A percentile compares a stretch with the other conserved stretches of the same genome.
These are phyloP conservation scores for Schwanniomyces polymorphus DNA, from an alignment of 805 yeast species.

Conservation along the genomic window DNA sequence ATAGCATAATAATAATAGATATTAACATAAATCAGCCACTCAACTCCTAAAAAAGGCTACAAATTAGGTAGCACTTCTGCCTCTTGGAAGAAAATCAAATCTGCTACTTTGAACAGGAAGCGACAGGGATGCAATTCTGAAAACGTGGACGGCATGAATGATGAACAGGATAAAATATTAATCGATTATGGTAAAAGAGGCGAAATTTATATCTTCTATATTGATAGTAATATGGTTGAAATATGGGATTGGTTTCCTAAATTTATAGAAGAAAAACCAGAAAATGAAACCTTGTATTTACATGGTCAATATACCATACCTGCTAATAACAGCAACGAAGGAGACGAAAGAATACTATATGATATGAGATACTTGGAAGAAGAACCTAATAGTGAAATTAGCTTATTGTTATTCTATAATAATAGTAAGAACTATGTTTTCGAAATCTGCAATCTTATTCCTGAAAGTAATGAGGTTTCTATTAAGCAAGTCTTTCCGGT, in stretches of 20 bases:
- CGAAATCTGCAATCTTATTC: constrained; percentile 3
- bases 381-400: constrained; percentile 6
- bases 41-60: constrained; percentile 35
- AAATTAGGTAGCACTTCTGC: constrained; percentile 41
- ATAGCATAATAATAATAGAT: neutral
- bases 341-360: constrained; percentile 5
- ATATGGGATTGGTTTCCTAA: constrained; percentile 35
- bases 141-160: constrained; percentile 1
- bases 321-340: neutral
- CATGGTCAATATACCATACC: constrained; percentile 12
- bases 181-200: constrained; percentile 32
- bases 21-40: constrained; percentile 10
- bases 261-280: constrained; percentile 10
- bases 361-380: constrained; percentile 7
- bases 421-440: neutral
- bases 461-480: neutral
- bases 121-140: neutral
- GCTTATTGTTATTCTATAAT: constrained; percentile 4
- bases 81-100: constrained; percentile 42
- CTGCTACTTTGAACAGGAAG: constrained; percentile 18
- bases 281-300: constrained; percentile 25
- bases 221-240: constrained; percentile 17
- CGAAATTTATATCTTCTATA: constrained; percentile 28
- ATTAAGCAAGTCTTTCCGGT: constrained; percentile 5
- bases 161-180: constrained; percentile 2